phyloP scores from a whole-genome alignment of 1,139 yeast genomes.

The Hansenula lynferdii region DNA sequence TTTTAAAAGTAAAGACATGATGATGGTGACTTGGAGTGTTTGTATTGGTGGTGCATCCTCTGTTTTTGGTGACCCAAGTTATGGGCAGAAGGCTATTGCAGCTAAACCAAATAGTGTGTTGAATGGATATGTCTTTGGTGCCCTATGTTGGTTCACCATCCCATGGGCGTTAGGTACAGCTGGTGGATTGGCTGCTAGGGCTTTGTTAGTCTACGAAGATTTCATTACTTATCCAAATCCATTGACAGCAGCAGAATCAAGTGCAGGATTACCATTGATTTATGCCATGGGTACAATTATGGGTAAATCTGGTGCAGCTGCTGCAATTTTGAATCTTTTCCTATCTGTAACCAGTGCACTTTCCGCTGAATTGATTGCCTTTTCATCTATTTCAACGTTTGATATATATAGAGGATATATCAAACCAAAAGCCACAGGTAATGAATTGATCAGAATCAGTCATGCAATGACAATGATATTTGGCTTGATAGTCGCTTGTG shows the following conservation, averaged over 20 bases:
- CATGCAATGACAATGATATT: conserved; percentile 27
- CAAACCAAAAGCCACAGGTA: conserved; percentile 33
- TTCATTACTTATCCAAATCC: conserved; percentile 31
- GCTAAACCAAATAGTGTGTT: conserved; percentile 32
- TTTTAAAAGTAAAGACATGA: conserved; percentile 17
- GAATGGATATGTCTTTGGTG: conserved; percentile 36
- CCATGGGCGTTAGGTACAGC: conserved; percentile 36
- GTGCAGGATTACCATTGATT: conserved; percentile 25
- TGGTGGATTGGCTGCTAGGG: conserved; percentile 34
- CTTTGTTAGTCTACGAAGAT: conserved; percentile 27
- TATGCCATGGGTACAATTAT: conserved; percentile 30
- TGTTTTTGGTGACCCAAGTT: conserved; percentile 40
- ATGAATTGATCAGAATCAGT: conserved; percentile 28
- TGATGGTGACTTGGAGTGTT: conserved; percentile 26
- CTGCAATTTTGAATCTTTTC: conserved; percentile 32
- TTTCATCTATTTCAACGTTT: conserved; percentile 34
- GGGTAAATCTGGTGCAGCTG: conserved; percentile 34
- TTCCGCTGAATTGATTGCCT: conserved; percentile 35
- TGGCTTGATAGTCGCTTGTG: conserved; percentile 28
- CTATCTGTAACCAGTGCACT: conserved; percentile 38
- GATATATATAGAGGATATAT: conserved; percentile 34
- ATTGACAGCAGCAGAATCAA: conserved; percentile 17
- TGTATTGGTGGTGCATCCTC: conserved; percentile 30
- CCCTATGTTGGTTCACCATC: conserved; percentile 36
- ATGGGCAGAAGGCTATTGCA: conserved; percentile 40